These are phyloP conservation scores for Carex parvula DNA, from an alignment of 176 grass and related monocot species.

Conservation along the genomic window DNA sequence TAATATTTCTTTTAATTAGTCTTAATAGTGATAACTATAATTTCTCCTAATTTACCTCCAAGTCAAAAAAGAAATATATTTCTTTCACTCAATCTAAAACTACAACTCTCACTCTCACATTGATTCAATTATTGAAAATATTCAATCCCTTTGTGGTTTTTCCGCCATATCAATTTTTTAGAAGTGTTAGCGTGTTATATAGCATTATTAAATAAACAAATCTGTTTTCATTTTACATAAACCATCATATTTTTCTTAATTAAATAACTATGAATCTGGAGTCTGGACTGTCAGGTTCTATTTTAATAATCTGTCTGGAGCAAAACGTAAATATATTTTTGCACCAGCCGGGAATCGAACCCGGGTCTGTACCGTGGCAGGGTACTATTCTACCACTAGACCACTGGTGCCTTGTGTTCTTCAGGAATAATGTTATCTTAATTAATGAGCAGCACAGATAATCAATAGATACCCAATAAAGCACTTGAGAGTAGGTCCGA, in stretches of 20 bases:
- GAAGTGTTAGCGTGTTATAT: too few species aligned
- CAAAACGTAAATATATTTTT: background rate
- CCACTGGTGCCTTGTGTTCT: background rate
- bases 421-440: background rate
- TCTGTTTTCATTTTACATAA: background rate
- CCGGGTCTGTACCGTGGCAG: constrained; percentile 59
- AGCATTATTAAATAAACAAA: background rate
- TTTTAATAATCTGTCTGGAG: too few species aligned
- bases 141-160: constrained; percentile 42
- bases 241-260: background rate
- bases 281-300: background rate
- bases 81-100: too few species aligned
- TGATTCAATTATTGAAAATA: constrained; percentile 39
- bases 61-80: too few species aligned
- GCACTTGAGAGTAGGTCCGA: too few species aligned
- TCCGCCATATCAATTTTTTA: background rate
- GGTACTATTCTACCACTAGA: constrained; percentile 72
- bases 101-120: constrained; percentile 45
- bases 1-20: too few species aligned
- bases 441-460: too few species aligned
- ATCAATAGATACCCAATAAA: too few species aligned
- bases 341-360: constrained; percentile 49
- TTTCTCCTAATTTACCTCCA: too few species aligned
- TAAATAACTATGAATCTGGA: background rate
- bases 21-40: too few species aligned